Base-by-base conservation (phyloP, 345 rosid genomes). In the Populus ilicifolia region DNA sequence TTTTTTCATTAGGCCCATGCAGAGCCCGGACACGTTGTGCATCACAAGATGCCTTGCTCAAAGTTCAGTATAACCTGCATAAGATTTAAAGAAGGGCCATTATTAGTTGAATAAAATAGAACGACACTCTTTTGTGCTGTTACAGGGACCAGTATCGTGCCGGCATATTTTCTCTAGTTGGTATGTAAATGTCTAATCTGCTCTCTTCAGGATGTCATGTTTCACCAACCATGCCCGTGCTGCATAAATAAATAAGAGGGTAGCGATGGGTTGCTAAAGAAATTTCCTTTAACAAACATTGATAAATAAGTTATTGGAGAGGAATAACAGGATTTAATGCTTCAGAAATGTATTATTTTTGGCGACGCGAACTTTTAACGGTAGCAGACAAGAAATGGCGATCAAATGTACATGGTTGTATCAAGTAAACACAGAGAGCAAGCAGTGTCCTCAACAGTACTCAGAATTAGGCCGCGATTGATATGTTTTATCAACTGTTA, bases 191-290 rank as follows among this genome's bases (percentile, higher is more conserved):
- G 74, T 66, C 61, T n/a, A 21, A 44, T 17, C 43, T 39, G 21
- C n/a, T n/a, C 18, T 23, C 1, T 29, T 17, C 61, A 20, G 11
- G 62, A 30, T 41, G 77, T 30, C 14, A 67, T 5, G 17, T 21
- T 54, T 78, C 73, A 67, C 69, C 77, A 73, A 68, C 72, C 63
- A 46, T 29, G 41, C 30, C 48, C 35, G 48, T 25, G 62, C 25
- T 44, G 2, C 23, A 46, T 39, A 20, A 21, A 62, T 23, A 10
- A n/a, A 70, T 33, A 14, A 18, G 10, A 18, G 18, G 77, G 44
- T 20, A 17, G 39, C 12, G 44, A 20, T 67, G n/a, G 41, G 46
- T 20, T 16, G 54, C 25, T n/a, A 16, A 30, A 65, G 36, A 35
- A 13, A 27, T 23, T 27, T 52, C 59, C 59, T 52, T 52, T 52